A percentile compares a stretch with the other conserved stretches of the same genome.
phyloP scores from a whole-genome alignment of 495 filamentous ascomycete species.

The Neurospora sp. region DNA sequence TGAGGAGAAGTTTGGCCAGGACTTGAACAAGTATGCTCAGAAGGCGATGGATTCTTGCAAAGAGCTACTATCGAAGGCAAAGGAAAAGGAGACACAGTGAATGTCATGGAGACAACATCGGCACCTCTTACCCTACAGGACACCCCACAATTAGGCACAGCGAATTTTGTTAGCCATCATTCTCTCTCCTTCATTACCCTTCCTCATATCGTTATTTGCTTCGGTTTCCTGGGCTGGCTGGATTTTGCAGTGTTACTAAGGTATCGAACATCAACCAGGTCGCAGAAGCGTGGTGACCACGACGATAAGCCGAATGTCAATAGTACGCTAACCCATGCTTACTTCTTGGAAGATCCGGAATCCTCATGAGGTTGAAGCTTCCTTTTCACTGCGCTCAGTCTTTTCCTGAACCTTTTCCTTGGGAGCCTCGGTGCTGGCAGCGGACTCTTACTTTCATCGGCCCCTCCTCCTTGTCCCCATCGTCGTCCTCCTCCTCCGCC shows the following conservation, averaged over 20 bases:
- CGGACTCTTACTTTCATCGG: background rate
- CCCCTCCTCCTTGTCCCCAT: background rate
- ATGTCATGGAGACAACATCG: background rate
- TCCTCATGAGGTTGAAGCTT: background rate
- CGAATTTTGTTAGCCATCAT: background rate
- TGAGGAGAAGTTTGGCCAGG: slow-evolving; percentile 39
- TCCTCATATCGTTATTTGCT: background rate
- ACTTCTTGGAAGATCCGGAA: background rate
- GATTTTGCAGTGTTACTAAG: background rate
- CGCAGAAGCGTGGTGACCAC: background rate
- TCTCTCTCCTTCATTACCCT: background rate
- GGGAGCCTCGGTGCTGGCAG: background rate
- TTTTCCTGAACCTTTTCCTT: background rate
- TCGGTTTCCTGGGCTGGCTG: background rate
- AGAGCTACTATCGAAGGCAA: slow-evolving; percentile 30
- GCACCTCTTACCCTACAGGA: background rate
- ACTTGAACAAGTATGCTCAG: slow-evolving; percentile 49
- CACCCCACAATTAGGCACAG: background rate
- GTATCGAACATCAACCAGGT: background rate
- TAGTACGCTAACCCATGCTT: background rate
- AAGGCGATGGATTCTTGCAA: slow-evolving; percentile 49
- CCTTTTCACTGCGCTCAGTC: background rate
- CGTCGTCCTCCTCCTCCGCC: background rate
- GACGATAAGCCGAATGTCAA: background rate
- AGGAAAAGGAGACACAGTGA: background rate